Conservation (phyloP, 331 rosid species). For the Rosa hybrid region DNA sequence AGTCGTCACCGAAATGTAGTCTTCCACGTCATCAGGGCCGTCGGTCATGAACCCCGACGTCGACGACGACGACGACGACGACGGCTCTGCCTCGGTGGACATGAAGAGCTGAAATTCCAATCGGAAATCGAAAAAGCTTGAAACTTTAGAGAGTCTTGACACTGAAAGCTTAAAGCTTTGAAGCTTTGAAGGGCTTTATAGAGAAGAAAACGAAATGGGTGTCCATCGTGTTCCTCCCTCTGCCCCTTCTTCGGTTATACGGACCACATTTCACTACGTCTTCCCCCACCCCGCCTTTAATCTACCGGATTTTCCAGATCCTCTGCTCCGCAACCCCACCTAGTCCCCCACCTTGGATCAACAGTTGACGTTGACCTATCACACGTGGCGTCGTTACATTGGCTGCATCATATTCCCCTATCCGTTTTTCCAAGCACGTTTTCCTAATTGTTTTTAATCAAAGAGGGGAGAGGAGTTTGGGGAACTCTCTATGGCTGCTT, state of each 20-base stretch:
- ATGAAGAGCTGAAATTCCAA: constrained; percentile 20
- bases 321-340: neutral
- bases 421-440: neutral
- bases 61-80: constrained; percentile 6
- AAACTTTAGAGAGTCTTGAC: constrained; percentile 11
- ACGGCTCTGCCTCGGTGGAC: constrained; percentile 43
- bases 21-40: constrained; percentile 63
- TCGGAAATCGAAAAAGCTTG: neutral
- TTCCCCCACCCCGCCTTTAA: neutral
- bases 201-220: neutral
- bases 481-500: too few species aligned
- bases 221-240: constrained; percentile 59
- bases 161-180: constrained; percentile 12
- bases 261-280: constrained; percentile 87
- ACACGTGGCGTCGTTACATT: neutral
- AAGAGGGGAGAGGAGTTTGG: too few species aligned
- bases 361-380: neutral
- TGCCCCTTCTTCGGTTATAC: constrained; percentile 67
- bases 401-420: neutral
- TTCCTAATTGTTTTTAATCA: neutral
- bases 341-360: neutral
- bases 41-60: constrained; percentile 31
- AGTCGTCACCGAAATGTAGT: constrained; percentile 61
- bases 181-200: neutral
- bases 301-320: neutral